Conservation (phyloP, 2,329 filamentous ascomycete species). For the Penicillium sclerotiorum region DNA sequence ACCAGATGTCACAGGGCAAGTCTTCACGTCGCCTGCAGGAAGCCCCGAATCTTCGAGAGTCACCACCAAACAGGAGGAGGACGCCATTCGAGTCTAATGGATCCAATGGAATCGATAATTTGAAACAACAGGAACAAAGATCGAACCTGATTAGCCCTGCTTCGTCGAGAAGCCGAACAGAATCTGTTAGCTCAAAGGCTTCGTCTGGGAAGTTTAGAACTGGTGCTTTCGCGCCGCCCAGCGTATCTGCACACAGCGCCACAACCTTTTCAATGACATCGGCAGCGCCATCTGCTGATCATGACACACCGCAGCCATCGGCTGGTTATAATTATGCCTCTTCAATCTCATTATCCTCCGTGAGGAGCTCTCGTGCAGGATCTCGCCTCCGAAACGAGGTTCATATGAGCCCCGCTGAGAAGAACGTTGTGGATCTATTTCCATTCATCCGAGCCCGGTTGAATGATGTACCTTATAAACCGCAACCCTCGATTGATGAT, state of each 20-base stretch:
- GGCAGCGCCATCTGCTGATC: slow-evolving; percentile 39
- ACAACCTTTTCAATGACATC: slow-evolving; percentile 51
- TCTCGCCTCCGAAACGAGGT: slow-evolving; percentile 82
- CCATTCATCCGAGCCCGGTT: slow-evolving; percentile 80
- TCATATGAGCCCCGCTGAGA: slow-evolving; percentile 74
- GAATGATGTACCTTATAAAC: slow-evolving; percentile 79
- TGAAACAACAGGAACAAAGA: slow-evolving; percentile 62
- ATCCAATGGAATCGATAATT: slow-evolving; percentile 61
- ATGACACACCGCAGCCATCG: slow-evolving; percentile 40
- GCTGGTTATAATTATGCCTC: slow-evolving; percentile 49
- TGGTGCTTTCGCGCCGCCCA: slow-evolving; percentile 44
- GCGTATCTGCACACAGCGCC: slow-evolving; percentile 46
- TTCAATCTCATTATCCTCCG: slow-evolving; percentile 52
- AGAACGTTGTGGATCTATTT: slow-evolving; percentile 76
- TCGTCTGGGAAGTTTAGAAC: slow-evolving; percentile 50
- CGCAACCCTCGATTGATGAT: slow-evolving; percentile 62
- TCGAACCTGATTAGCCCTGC: slow-evolving; percentile 72
- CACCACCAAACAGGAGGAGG: slow-evolving; percentile 70
- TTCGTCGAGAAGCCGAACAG: slow-evolving; percentile 59
- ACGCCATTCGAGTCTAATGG: slow-evolving; percentile 72
- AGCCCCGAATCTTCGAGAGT: slow-evolving; percentile 67
- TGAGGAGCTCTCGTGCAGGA: slow-evolving; percentile 47
- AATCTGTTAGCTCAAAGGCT: slow-evolving; percentile 63
- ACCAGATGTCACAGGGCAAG: slow-evolving; percentile 40
- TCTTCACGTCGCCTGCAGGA: slow-evolving; percentile 35